Base-by-base conservation (phyloP, 2,329 filamentous ascomycete species). In the Talaromyces sp. region DNA sequence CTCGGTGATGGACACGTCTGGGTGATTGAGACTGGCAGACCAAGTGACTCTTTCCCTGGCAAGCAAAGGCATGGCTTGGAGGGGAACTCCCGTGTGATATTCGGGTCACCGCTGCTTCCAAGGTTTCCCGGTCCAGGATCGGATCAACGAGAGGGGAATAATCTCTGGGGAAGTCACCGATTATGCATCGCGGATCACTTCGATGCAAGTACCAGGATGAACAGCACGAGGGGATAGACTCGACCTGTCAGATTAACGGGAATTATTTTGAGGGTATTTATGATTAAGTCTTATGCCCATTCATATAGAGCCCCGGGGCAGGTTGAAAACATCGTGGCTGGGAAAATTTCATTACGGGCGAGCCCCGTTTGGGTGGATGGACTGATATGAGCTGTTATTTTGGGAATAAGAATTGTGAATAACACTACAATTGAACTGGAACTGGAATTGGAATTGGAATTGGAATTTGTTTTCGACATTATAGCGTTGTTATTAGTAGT, bases 121-220 rank as follows among this genome's bases (percentile, higher is more conserved):
- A 35, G 9, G 24, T 44, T 22, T 47, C 43, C 30, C n/a, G n/a
- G n/a, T n/a, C n/a, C n/a, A n/a, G n/a, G n/a, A n/a, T n/a, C n/a
- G n/a, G n/a, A n/a, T n/a, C n/a, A n/a, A n/a, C n/a, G n/a, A n/a
- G n/a, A n/a, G n/a, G n/a, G n/a, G n/a, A n/a, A n/a, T n/a, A n/a
- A n/a, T n/a, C n/a, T n/a, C n/a, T n/a, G 32, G 47, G 48, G 48
- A 51, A 51, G 47, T 43, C 43, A 44, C 47, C 37, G 29, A 29
- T 13, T 14, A 55, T 56, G 56, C 53, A 58, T 56, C 41, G 45
- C 40, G 45, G 40, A 58, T 57, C 55, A 54, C 50, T 45, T 24
- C 45, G 24, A 36, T 55, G 51, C 39, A 30, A 16, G 27, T 30
- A 36, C 49, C 45, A 44, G 13, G 32, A 41, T 27, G 40, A 30